Base-by-base conservation (phyloP, 2,329 filamentous ascomycete species). In the Penicillium sp. region DNA sequence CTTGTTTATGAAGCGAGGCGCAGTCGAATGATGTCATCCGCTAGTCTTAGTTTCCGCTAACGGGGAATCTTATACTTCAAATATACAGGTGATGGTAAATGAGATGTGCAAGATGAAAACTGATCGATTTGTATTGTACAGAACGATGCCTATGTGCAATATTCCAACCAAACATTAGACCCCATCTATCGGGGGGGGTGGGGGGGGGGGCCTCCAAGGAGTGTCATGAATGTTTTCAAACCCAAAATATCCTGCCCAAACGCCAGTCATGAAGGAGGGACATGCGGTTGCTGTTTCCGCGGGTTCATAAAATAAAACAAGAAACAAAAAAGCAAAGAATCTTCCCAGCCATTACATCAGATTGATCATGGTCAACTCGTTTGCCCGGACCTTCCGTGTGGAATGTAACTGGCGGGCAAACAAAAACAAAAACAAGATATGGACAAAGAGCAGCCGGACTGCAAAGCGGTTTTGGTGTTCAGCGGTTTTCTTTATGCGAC, bases 401-500 rank as follows among this genome's bases (percentile, higher is more conserved):
- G 18, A 16, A 40, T 45, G 36, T 5, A 45, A 50, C 36, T 18
- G n/a, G 33, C 14, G 48, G 42, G 33, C 33, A 28, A n/a, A 24
- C 21, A 10, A 39, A 14, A 19, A 37, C 13, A 43, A 31, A 29
- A 40, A 40, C 14, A 16, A 24, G 39, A 11, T 18, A 19, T 28
- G n/a, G 34, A 19, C 34, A 37, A 18, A 2, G 34, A 37, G 9
- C 10, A 9, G 16, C 7, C 4, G 34, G 16, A 13, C 18, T 16
- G n/a, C n/a, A n/a, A n/a, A n/a, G n/a, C n/a, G n/a, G n/a, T n/a
- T n/a, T n/a, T n/a, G n/a, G n/a, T n/a, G n/a, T n/a, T n/a, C n/a
- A n/a, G n/a, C n/a, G n/a, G n/a, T n/a, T 23, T 13, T 13, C 14
- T 49, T 62, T 61, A 71, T 11, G 66, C 65, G 51, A 66, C 66